phyloP scores from a whole-genome alignment of 148 eudicot genomes.

The Selenicereus undatus region DNA sequence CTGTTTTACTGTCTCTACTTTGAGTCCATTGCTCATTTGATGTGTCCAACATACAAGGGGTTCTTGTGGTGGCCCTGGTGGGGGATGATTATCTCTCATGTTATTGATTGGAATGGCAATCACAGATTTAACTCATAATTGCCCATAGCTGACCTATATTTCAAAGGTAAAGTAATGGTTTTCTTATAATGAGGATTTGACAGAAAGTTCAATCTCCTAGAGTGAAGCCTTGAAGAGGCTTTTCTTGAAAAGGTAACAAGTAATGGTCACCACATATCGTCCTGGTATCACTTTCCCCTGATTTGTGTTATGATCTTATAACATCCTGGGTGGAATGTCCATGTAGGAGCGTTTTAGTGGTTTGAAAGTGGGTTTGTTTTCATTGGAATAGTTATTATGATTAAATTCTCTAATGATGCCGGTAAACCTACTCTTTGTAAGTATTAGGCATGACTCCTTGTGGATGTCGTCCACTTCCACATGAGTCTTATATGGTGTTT shows the following conservation, averaged over 20 bases:
- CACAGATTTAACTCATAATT: background rate
- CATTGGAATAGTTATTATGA: background rate
- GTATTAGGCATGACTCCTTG: slow-evolving; percentile 21
- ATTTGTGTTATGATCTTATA: background rate
- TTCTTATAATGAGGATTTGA: background rate
- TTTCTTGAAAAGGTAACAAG: background rate
- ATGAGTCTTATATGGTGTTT: background rate
- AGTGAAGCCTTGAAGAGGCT: background rate
- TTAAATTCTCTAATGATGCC: slow-evolving; percentile 9
- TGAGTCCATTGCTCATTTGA: background rate
- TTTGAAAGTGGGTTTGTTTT: slow-evolving; percentile 7
- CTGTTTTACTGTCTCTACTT: background rate
- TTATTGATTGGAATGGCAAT: background rate
- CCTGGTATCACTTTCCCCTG: background rate
- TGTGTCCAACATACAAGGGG: background rate
- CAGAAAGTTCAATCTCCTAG: slow-evolving; percentile 1
- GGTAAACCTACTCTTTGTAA: slow-evolving; percentile 22
- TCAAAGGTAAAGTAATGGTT: background rate
- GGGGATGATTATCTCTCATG: background rate
- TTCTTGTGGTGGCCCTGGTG: background rate
- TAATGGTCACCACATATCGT: background rate
- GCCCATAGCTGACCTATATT: background rate
- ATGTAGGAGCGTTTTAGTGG: background rate
- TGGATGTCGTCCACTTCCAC: slow-evolving; percentile 15
- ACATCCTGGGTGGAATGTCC: background rate